phyloP scores from a whole-genome alignment of 1,139 yeast species.

The Wickerhamomyces sp. region DNA sequence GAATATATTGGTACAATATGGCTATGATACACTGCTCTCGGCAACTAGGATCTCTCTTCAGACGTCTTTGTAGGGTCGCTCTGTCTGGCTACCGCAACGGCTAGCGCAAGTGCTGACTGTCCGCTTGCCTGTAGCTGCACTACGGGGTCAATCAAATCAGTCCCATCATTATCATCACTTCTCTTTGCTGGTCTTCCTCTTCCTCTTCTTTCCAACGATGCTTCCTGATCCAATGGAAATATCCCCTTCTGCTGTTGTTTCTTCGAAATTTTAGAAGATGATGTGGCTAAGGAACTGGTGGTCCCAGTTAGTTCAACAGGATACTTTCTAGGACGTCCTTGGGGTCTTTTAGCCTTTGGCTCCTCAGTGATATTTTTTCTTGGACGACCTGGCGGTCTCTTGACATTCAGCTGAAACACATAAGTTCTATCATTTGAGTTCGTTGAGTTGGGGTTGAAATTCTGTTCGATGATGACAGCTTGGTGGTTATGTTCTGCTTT shows the following conservation, averaged over 20 bases:
- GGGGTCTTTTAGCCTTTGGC: constrained; percentile 29
- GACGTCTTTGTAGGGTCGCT: neutral
- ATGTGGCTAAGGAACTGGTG: neutral
- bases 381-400: constrained; percentile 39
- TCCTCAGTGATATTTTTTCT: constrained; percentile 46
- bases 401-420: constrained; percentile 17
- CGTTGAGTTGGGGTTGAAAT: constrained; percentile 5
- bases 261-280: neutral
- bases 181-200: constrained; percentile 14
- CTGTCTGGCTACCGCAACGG: constrained; percentile 10
- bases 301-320: constrained; percentile 6
- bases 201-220: constrained; percentile 8
- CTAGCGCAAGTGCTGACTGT: constrained; percentile 7
- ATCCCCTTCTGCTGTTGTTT: constrained; percentile 3
- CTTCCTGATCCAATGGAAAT: constrained; percentile 14
- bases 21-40: neutral
- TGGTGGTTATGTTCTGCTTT: constrained; percentile 8
- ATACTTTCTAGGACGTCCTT: constrained; percentile 23
- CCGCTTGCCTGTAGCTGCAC: neutral
- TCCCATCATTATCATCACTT: neutral
- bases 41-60: neutral
- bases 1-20: neutral
- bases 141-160: neutral
- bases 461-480: constrained; percentile 19
- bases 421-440: constrained; percentile 12